Conservation (phyloP, 257 asterid species). For the Dorcoceras hygrometricum region DNA sequence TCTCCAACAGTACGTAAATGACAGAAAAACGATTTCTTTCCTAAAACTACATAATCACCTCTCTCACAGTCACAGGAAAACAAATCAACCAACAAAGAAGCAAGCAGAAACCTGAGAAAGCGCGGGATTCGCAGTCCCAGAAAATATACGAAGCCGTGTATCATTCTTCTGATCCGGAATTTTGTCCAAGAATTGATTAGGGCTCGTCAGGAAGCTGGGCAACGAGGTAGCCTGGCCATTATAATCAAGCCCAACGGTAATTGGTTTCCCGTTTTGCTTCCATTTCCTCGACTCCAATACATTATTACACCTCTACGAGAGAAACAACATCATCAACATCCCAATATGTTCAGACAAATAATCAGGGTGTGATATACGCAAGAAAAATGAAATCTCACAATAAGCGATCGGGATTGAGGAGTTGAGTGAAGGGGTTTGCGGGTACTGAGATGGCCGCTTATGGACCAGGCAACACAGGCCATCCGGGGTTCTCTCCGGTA, state of each 20-base stretch:
- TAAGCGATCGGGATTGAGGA: slow-evolving; percentile 20
- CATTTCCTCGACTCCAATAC: slow-evolving; percentile 62
- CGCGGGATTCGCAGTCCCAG: slow-evolving; percentile 86
- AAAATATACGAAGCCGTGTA: slow-evolving; percentile 74
- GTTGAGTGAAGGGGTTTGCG: slow-evolving; percentile 24
- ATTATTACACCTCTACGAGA: slow-evolving; percentile 53
- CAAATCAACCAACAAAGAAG: not conserved
- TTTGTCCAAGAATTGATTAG: slow-evolving; percentile 35
- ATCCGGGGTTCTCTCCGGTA: slow-evolving; percentile 25
- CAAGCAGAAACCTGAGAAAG: slow-evolving; percentile 58
- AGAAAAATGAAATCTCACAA: slow-evolving; percentile 29
- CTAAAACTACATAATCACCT: not conserved
- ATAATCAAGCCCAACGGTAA: slow-evolving; percentile 32
- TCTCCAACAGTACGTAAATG: not conserved
- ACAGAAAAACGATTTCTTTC: not conserved
- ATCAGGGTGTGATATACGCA: not conserved
- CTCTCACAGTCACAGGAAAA: not conserved
- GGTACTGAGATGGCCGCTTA: slow-evolving; percentile 32
- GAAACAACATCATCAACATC: slow-evolving; percentile 6
- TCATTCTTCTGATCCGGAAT: slow-evolving; percentile 35
- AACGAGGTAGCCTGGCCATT: slow-evolving; percentile 32
- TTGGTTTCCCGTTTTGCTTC: slow-evolving; percentile 58
- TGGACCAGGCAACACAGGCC: slow-evolving; percentile 50
- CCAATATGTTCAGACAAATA: not conserved
- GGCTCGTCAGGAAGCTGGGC: slow-evolving; percentile 48